Conservation (phyloP, 2,329 filamentous ascomycete species). For the Orbilia ellipsospora region DNA sequence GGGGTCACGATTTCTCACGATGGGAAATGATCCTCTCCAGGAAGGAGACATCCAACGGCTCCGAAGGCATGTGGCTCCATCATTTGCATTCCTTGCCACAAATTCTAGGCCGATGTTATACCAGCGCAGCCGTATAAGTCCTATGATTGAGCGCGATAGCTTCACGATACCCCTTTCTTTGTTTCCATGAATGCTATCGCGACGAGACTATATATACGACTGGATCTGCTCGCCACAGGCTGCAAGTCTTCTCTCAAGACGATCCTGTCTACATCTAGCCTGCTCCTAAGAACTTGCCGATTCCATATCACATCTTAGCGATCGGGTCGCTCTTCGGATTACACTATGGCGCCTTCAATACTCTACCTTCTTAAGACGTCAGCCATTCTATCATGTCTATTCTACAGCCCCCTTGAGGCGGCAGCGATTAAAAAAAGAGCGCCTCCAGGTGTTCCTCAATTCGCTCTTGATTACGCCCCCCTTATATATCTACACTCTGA, state of each 20-base stretch:
- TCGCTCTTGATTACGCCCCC: constrained; percentile 62
- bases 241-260: background rate
- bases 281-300: too few species aligned
- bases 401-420: constrained; percentile 8
- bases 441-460: constrained; percentile 39
- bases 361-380: background rate
- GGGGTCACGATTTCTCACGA: constrained; percentile 11
- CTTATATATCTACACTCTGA: constrained; percentile 66
- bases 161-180: background rate
- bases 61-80: constrained; percentile 10
- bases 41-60: constrained; percentile 32
- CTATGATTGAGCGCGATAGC: background rate
- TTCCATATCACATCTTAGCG: too few species aligned
- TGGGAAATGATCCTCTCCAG: constrained; percentile 24
- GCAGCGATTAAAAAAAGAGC: constrained; percentile 15
- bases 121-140: background rate
- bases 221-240: background rate
- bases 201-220: background rate
- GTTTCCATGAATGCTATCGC: background rate
- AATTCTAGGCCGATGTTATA: background rate
- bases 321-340: background rate
- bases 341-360: background rate
- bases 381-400: background rate
- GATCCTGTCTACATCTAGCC: background rate
- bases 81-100: background rate